Base-by-base conservation (phyloP, 2,329 filamentous ascomycete species). In the Calonectria pauciramosa region DNA sequence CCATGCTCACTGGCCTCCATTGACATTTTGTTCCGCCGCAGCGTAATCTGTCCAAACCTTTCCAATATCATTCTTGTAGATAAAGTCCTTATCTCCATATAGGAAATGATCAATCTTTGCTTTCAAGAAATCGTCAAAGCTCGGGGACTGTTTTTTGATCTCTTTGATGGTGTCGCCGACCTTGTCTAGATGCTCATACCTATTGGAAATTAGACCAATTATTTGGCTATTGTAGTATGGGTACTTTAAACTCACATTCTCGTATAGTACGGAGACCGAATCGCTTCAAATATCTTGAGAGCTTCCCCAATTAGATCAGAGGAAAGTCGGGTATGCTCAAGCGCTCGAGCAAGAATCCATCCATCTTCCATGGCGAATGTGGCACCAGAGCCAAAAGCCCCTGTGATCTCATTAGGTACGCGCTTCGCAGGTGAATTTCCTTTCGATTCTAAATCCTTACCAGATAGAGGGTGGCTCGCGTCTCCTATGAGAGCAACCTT, bases 11-110 rank as follows among this genome's bases (percentile, higher is more conserved):
- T 2, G 8, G 13, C 6, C 14, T 6, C 11, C 36, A 38, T 38
- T 8, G 13, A 38, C 36, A 38, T 52, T 14, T 52, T 16, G 10
- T 16, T 52, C 20, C 23, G 47, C 7, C 6, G 56, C n/a, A 16
- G 49, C 20, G 30, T 60, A 69, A 11, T 69, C 67, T 10, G 30
- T 60, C 52, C 52, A 69, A 20, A 69, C 67, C 34, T 69, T 60
- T 23, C 52, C 67, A 49, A 69, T 69, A 34, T 69, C 67, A 34
- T 69, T 69, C 67, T 69, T 69, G 28, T 69, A 69, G 30, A 69
- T 69, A 14, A 69, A 69, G 4, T 69, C 67, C 13, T 69, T 69
- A 20, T 69, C 67, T 4, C 67, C 67, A 14, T 60, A 69, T 5
- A 69, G 67, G 18, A 69, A 69, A 23, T 23, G 14, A 13, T 69